Evolutionary conservation across 768 basidiomycete species (phyloP).

Genomic region (Lactifluus echinatus): DNA sequence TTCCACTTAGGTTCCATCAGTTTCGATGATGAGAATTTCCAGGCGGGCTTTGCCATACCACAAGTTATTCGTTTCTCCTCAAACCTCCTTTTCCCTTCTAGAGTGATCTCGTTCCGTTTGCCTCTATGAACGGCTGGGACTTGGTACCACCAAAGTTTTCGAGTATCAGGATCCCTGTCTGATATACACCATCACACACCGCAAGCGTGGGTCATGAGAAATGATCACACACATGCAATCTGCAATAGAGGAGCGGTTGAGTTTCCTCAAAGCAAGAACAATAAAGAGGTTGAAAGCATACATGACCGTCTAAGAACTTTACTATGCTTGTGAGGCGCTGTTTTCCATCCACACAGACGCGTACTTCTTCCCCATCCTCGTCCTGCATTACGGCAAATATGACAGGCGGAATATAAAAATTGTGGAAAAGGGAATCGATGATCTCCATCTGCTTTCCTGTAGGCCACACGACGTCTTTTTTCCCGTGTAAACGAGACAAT

Average conservation of each 20-base stretch:
- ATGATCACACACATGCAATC: constrained; percentile 44
- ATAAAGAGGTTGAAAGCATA: background rate
- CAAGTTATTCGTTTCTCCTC: constrained; percentile 53
- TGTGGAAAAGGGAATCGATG: constrained; percentile 43
- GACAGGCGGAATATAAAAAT: constrained; percentile 46
- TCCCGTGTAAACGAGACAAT: background rate
- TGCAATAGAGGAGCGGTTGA: constrained; percentile 22
- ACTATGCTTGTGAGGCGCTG: constrained; percentile 42
- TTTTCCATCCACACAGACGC: constrained; percentile 46
- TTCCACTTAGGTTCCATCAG: constrained; percentile 37
- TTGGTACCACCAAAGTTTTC: constrained; percentile 58
- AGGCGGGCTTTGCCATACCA: constrained; percentile 32
- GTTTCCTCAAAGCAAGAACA: background rate
- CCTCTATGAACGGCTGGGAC: constrained; percentile 37
- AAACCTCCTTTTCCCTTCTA: constrained; percentile 43
- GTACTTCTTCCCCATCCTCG: constrained; percentile 35
- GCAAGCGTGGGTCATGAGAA: constrained; percentile 11
- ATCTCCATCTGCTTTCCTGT: constrained; percentile 52
- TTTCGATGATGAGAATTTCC: background rate
- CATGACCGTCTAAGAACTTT: constrained; percentile 39
- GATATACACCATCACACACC: constrained; percentile 20
- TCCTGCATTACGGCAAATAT: constrained; percentile 36
- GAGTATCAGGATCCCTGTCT: constrained; percentile 52
- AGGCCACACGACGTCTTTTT: constrained; percentile 68
- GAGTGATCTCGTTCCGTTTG: constrained; percentile 45